Evolutionary conservation across 495 filamentous ascomycete species (phyloP).

Genomic region (Xylaria castorea): DNA sequence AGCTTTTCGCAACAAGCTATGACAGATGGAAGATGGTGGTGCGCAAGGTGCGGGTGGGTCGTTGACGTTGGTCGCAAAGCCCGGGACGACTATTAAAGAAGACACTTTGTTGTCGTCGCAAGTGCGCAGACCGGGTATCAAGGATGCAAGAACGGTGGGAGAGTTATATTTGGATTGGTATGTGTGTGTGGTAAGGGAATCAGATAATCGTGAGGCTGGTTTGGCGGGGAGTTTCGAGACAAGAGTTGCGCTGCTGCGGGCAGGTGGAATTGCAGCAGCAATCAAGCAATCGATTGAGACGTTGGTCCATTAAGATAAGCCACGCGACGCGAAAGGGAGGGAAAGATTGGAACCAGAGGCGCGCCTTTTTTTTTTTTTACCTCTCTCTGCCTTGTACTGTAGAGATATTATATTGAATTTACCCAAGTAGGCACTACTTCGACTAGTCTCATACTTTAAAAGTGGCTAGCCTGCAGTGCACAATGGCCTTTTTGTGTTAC

Average conservation of each 20-base stretch:
- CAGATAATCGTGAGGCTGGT: constrained; percentile 20
- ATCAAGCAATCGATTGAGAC: constrained; percentile 27
- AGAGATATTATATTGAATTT: constrained; percentile 3
- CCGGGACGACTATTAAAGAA: neutral
- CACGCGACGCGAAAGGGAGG: constrained; percentile 28
- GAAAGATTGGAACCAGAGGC: constrained; percentile 17
- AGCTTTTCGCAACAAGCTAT: neutral
- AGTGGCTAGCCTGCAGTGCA: neutral
- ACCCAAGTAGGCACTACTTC: constrained; percentile 3
- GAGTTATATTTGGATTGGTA: neutral
- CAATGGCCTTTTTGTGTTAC: neutral
- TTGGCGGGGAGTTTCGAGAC: constrained; percentile 21
- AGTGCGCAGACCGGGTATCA: neutral
- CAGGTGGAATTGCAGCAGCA: constrained; percentile 13
- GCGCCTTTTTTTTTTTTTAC: constrained; percentile 4
- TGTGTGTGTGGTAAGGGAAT: neutral
- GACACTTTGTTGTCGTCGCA: neutral
- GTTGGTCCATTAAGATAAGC: constrained; percentile 18
- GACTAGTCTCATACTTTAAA: neutral
- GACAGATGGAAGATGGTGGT: neutral
- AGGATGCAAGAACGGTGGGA: neutral
- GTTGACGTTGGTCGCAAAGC: neutral
- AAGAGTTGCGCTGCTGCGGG: constrained; percentile 12
- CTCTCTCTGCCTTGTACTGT: neutral
- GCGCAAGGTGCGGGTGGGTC: constrained; percentile 7